Conservation (phyloP, 208 protist species). For the Leptomonas pyrrhocoris region DNA sequence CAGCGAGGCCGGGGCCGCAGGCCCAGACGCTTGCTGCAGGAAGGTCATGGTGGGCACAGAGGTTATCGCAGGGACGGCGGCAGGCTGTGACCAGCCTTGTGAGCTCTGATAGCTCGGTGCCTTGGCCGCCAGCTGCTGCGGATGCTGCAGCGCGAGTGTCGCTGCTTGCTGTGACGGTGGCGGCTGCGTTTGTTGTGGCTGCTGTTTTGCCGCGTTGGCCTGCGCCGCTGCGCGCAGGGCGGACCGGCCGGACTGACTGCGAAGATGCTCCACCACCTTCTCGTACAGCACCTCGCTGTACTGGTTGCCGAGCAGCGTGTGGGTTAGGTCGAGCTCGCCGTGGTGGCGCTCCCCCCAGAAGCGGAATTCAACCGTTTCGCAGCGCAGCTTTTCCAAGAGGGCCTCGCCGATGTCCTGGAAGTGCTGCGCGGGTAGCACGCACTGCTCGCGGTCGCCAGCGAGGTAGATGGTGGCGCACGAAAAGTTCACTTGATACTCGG, state of each 20-base stretch:
- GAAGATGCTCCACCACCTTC: slow-evolving; percentile 19
- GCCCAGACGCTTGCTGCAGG: background rate
- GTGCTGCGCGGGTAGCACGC: slow-evolving; percentile 32
- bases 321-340: slow-evolving; percentile 57
- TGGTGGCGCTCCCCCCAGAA: slow-evolving; percentile 41
- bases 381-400: slow-evolving; percentile 50
- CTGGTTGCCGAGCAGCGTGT: slow-evolving; percentile 25
- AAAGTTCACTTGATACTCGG: slow-evolving; percentile 86
- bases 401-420: slow-evolving; percentile 33
- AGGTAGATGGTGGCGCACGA: slow-evolving; percentile 57
- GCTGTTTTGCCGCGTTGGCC: background rate
- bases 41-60: background rate
- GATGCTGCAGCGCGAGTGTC: background rate
- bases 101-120: background rate
- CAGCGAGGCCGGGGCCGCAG: background rate
- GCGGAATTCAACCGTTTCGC: slow-evolving; percentile 61
- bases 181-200: background rate
- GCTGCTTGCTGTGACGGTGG: background rate
- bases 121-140: background rate
- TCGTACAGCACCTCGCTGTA: slow-evolving; percentile 30
- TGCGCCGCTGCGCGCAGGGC: slow-evolving; percentile 1
- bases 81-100: slow-evolving; percentile 8
- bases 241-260: slow-evolving; percentile 5
- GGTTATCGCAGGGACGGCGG: slow-evolving; percentile 4
- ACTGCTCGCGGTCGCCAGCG: slow-evolving; percentile 27